Base-by-base conservation (phyloP, 78 protist species). In the Andalucia godoyi region DNA sequence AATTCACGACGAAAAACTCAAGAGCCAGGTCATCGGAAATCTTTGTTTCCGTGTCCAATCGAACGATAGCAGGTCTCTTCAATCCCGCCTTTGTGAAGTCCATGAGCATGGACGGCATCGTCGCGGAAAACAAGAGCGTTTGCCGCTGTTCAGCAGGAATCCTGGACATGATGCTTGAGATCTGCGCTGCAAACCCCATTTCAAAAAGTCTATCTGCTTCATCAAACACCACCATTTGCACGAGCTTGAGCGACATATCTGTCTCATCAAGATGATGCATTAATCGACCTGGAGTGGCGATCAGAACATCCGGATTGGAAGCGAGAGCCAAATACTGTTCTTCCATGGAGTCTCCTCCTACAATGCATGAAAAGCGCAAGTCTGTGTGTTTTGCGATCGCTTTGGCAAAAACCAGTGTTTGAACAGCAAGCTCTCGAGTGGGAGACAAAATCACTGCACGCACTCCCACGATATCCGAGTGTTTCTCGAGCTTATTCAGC, bases 281-380 rank as follows among this genome's bases (percentile, higher is more conserved):
- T 10, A 94, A 72, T 4, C 98, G 91, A 29, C 99, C 99, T 0
- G 99, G 99, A 10, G 99, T 93, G 18, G 97, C 97, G 29, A 97
- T 81, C 23, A 96, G 17, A 17, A 71, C 39, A 29, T 71, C 76
- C 2, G 76, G 76, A 30, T 71, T 71, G 17, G 42, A 4, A 25
- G 76, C 63, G 12, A 71, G 57, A 12, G 10, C 52, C 7, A 37
- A 13, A 30, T 57, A 71, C 62, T 71, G 76, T n/a, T 67, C 76
- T 4, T 77, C 89, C 66, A 93, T 62, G 36, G 51, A 5, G 42
- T 93, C 94, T 12, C 97, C 99, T 32, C 99, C 99, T n/a, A 95
- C 91, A 8, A 97, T 42, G 43, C 82, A 33, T 41, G 76, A 45
- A 10, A 70, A 23, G 33, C 86, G 60, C 18, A 97, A 68, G 27